Base-by-base conservation (phyloP, 2,329 filamentous ascomycete species). In the Trichoderma sp. region DNA sequence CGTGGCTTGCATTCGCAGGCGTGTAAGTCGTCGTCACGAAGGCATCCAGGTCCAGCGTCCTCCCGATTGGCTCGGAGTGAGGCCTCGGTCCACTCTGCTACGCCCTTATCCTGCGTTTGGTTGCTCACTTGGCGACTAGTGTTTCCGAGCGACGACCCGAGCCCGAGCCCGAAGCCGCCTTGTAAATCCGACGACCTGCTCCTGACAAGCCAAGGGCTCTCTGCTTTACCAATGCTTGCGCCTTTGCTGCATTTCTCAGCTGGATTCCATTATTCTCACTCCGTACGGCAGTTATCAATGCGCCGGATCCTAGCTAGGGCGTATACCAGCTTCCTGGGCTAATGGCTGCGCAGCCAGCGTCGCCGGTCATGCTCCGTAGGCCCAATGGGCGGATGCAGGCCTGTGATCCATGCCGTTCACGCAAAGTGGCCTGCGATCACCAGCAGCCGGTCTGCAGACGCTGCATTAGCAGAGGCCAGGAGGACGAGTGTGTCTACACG, bases 361-460 rank as follows among this genome's bases (percentile, higher is more conserved):
- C 39, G 49, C 63, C 63, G 10, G n/a, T 43, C 32, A 26, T 52
- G 46, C 70, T 71, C 66, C 77, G 77, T 24, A 73, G 78, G 37
- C 77, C 49, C 63, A 74, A 75, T 46, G 74, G 73, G 4, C 66
- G 72, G 4, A 70, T 68, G 1, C 72, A 71, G 34, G 71, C 72
- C 26, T 74, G 74, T 51, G 64, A 81, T 74, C 79, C 79, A 10
- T 81, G 79, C 61, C 75, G 78, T 32, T 77, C 74, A 56, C 77
- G 79, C n/a, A 81, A 81, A 63, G 77, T 81, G 7, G 78, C 80
- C 10, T 82, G 81, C 72, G 80, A 82, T 67, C 78, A 81, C 67
- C 72, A 72, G 0, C 78, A 77, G 5, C 80, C 80, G 0, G 70
- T 78, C 5, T 82, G 80, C 68, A 75, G 73, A 37, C 74, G 80